Percentiles rank a stretch among this genome's conserved stretches.
Evolutionary conservation across 1,284 basidiomycete species (phyloP).

Genomic region (Trichosporon sp.): DNA sequence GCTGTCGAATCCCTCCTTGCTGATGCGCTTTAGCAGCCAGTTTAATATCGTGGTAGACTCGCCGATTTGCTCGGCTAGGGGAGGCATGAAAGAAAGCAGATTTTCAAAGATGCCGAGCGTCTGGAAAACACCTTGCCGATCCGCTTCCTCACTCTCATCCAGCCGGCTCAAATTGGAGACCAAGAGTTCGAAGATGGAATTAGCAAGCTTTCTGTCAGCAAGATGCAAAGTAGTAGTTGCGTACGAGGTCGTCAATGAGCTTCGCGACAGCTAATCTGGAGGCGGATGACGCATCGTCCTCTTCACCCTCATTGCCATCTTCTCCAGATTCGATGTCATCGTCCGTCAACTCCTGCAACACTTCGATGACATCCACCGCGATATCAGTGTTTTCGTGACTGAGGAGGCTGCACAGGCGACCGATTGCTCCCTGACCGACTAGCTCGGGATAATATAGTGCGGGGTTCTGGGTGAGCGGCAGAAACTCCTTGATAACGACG

Average conservation of each 20-base stretch:
- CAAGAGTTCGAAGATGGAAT: slow-evolving; percentile 79
- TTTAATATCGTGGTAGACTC: slow-evolving; percentile 67
- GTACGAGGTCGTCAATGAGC: slow-evolving; percentile 68
- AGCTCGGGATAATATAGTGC: slow-evolving; percentile 83
- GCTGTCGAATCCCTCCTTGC: slow-evolving; percentile 67
- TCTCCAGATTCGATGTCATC: slow-evolving; percentile 86
- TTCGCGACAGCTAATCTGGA: slow-evolving; percentile 57
- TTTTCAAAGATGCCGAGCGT: slow-evolving; percentile 93
- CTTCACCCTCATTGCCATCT: slow-evolving; percentile 57
- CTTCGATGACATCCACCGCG: slow-evolving; percentile 82
- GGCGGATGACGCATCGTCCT: slow-evolving; percentile 52
- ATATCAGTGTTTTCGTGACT: slow-evolving; percentile 93
- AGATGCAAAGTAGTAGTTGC: slow-evolving; percentile 32
- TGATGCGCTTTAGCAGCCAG: slow-evolving; percentile 78
- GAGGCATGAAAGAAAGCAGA: slow-evolving; percentile 75
- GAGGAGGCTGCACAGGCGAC: slow-evolving; percentile 70
- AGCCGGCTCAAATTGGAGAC: slow-evolving; percentile 81
- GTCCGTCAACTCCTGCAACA: slow-evolving; percentile 86
- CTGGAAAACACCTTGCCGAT: slow-evolving; percentile 84
- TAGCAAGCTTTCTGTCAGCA: slow-evolving; percentile 59
- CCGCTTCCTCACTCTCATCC: slow-evolving; percentile 71
- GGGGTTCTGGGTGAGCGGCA: slow-evolving; percentile 85
- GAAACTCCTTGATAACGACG: slow-evolving; percentile 72
- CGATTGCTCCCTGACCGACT: slow-evolving; percentile 65
- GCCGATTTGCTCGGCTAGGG: slow-evolving; percentile 65